These are phyloP conservation scores for Coemansia sp. DNA, from an alignment of 192 early-diverging fungal genomes.

Conservation along the genomic window DNA sequence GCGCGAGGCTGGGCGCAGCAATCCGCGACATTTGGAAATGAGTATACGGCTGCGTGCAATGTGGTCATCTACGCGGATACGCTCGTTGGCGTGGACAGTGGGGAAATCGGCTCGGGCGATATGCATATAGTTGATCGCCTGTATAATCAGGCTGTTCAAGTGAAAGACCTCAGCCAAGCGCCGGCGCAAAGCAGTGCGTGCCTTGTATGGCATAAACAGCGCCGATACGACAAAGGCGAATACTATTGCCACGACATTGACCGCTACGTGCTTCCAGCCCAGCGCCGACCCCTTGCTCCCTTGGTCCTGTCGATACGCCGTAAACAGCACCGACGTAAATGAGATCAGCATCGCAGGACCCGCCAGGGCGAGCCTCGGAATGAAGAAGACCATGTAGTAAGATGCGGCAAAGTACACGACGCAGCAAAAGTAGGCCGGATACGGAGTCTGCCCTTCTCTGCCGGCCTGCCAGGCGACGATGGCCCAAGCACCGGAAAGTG, in stretches of 20 bases:
- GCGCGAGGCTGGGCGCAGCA: slow-evolving; percentile 22
- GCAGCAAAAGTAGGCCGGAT: slow-evolving; percentile 29
- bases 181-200: slow-evolving; percentile 34
- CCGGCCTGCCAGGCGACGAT: slow-evolving; percentile 44
- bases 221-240: slow-evolving; percentile 38
- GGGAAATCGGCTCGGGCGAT: slow-evolving; percentile 38
- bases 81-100: slow-evolving; percentile 22
- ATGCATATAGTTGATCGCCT: slow-evolving; percentile 49
- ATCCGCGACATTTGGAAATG: slow-evolving; percentile 29
- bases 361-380: slow-evolving; percentile 18
- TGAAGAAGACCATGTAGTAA: slow-evolving; percentile 32
- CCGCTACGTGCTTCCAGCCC: slow-evolving; percentile 40
- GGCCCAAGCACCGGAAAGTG: slow-evolving; percentile 36
- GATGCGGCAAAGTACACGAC: slow-evolving; percentile 36
- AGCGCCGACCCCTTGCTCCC: slow-evolving; percentile 16
- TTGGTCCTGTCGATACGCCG: slow-evolving; percentile 10
- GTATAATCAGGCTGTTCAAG: slow-evolving; percentile 33
- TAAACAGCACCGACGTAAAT: slow-evolving; percentile 37
- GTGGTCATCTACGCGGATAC: slow-evolving; percentile 13
- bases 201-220: slow-evolving; percentile 46
- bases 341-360: slow-evolving; percentile 42
- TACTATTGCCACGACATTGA: slow-evolving; percentile 38
- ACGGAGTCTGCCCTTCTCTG: slow-evolving; percentile 12
- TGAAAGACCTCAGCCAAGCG: slow-evolving; percentile 34
- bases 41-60: slow-evolving; percentile 29